Percentiles rank a stretch among this genome's conserved stretches.
phyloP scores from a whole-genome alignment of 257 asterid species.

The Parsonsia alboflavescens region DNA sequence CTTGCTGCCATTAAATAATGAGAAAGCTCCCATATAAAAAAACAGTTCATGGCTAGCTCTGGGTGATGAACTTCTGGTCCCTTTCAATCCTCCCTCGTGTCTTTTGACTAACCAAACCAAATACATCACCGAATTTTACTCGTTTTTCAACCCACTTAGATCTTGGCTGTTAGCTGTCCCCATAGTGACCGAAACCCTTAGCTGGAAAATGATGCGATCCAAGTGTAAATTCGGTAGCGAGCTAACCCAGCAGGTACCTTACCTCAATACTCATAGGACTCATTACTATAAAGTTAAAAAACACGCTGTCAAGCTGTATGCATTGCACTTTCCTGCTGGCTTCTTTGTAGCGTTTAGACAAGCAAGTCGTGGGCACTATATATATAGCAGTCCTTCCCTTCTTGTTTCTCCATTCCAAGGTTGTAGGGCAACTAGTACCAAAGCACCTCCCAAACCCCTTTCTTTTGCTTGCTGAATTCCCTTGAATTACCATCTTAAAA shows the following conservation, averaged over 20 bases:
- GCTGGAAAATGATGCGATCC: slow-evolving; percentile 9
- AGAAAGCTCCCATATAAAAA: not conserved
- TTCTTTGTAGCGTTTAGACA: not conserved
- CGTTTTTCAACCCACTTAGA: not conserved
- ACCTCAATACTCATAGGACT: not conserved
- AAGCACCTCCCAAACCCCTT: not conserved
- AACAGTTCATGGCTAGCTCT: not conserved
- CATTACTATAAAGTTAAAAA: not conserved
- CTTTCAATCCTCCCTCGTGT: not conserved
- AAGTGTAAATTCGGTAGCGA: slow-evolving; percentile 6
- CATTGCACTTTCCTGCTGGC: slow-evolving; percentile 3
- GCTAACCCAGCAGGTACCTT: not conserved
- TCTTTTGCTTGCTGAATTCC: not conserved
- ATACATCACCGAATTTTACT: not conserved
- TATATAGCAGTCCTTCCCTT: not conserved
- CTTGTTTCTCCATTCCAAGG: not conserved
- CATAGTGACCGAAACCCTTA: not conserved
- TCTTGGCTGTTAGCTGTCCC: slow-evolving; percentile 2
- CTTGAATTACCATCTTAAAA: not conserved
- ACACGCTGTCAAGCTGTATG: slow-evolving; percentile 3
- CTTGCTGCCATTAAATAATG: not conserved
- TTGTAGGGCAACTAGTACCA: not conserved
- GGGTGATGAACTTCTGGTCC: not conserved
- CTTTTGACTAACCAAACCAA: slow-evolving; percentile 3
- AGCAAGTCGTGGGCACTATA: not conserved